Conservation (phyloP, 495 filamentous ascomycete genomes). For the Tuber aestivum region DNA sequence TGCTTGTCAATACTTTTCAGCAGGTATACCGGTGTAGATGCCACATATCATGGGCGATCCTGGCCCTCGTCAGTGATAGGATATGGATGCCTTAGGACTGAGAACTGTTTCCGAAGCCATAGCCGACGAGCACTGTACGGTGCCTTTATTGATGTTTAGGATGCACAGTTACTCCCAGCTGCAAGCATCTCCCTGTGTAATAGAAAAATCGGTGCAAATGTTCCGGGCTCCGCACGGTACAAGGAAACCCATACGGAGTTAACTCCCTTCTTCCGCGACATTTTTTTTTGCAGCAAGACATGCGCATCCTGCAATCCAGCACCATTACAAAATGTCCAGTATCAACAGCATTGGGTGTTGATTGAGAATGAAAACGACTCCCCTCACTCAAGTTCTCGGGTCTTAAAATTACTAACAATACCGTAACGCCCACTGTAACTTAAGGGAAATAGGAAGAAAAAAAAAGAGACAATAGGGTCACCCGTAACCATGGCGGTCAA, state of each 20-base stretch:
- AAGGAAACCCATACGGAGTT: neutral
- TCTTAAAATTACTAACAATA: neutral
- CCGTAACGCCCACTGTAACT: neutral
- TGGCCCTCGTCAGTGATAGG: too few species aligned
- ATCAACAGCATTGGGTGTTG: neutral
- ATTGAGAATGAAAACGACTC: neutral
- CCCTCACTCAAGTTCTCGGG: neutral
- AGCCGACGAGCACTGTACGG: neutral
- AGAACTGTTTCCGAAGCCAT: neutral
- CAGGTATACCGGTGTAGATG: too few species aligned
- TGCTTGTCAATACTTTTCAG: too few species aligned
- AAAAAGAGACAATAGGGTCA: neutral
- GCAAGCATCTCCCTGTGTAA: neutral
- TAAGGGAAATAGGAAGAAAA: neutral
- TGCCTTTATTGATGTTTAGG: neutral
- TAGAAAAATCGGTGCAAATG: neutral
- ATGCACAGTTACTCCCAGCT: neutral
- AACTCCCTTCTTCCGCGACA: neutral
- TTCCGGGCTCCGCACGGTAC: neutral
- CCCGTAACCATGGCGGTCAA: neutral
- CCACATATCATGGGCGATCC: too few species aligned
- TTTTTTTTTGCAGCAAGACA: neutral
- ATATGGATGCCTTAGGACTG: too few species aligned
- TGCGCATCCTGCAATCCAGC: neutral
- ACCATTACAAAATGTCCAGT: neutral